A percentile compares a stretch with the other conserved stretches of the same genome.
Evolutionary conservation across 148 eudicot genomes (phyloP).

Genomic region (Selenicereus undatus): DNA sequence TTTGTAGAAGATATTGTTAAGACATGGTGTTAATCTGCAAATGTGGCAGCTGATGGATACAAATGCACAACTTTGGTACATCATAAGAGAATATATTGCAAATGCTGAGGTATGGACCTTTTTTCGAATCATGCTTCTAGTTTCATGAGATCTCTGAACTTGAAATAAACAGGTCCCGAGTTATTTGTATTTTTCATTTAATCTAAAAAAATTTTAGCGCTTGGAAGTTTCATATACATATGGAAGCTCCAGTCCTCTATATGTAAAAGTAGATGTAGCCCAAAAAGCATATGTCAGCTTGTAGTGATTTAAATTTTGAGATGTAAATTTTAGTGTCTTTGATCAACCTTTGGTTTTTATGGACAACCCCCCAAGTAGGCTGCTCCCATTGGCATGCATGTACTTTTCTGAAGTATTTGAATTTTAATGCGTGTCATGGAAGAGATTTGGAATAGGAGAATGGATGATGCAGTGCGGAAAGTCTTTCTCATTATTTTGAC

Average conservation of each 20-base stretch:
- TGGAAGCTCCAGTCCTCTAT: neutral
- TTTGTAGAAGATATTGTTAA: slow-evolving; percentile 2
- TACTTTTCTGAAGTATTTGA: no score
- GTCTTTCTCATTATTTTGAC: neutral
- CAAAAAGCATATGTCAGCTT: neutral
- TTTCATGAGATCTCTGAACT: neutral
- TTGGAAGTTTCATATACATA: neutral
- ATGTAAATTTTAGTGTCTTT: neutral
- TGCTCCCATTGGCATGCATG: neutral
- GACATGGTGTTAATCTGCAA: slow-evolving; percentile 23
- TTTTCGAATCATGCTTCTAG: slow-evolving; percentile 6
- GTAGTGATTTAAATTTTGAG: neutral
- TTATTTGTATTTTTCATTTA: neutral
- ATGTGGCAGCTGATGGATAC: slow-evolving; percentile 91
- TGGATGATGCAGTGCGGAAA: neutral
- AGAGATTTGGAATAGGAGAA: neutral
- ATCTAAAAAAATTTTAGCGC: neutral
- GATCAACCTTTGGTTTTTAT: neutral
- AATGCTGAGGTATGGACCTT: slow-evolving; percentile 75
- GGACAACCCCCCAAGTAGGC: neutral
- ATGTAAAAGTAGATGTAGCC: neutral
- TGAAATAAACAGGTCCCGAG: neutral
- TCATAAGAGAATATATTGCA: slow-evolving; percentile 88
- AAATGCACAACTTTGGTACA: slow-evolving; percentile 98
- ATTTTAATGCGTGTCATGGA: neutral